Percentiles rank a stretch among this genome's conserved stretches.
phyloP scores from a whole-genome alignment of 306 rosid genomes.

The Dicorynia guianensis region DNA sequence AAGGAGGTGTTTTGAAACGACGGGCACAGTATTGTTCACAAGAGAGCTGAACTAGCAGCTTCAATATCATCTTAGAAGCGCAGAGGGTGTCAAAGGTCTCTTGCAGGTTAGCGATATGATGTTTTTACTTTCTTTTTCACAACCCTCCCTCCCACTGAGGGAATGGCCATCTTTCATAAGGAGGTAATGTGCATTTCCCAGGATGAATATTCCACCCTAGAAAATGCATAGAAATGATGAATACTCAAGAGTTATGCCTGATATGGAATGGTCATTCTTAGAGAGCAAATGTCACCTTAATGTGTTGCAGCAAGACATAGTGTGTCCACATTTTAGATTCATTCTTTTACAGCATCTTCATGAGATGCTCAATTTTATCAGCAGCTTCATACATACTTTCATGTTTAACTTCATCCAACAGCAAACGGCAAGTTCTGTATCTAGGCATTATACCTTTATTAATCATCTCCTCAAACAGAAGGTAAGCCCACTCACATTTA shows the following conservation, averaged over 20 bases:
- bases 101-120: too few relatives aligned
- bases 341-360: conserved; percentile 59
- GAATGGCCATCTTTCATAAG: background rate
- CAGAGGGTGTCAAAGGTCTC: too few relatives aligned
- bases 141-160: background rate
- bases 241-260: background rate
- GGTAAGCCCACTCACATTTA: conserved; percentile 71
- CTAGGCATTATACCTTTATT: conserved; percentile 71
- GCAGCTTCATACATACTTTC: conserved; percentile 70
- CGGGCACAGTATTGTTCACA: conserved; percentile 31
- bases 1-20: conserved; percentile 43
- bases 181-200: too few relatives aligned
- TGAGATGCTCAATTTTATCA: conserved; percentile 70
- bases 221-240: background rate
- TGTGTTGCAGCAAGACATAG: background rate
- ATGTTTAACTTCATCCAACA: conserved; percentile 68
- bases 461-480: conserved; percentile 78
- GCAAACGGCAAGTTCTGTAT: conserved; percentile 72
- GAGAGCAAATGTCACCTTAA: background rate
- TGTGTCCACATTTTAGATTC: background rate
- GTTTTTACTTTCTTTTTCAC: too few relatives aligned
- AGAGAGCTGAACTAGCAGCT: background rate
- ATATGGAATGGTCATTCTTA: background rate
- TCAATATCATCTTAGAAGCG: too few relatives aligned
- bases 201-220: background rate